Evolutionary conservation across 2,329 filamentous ascomycete species (phyloP).

Genomic region (Penicillium sp.): DNA sequence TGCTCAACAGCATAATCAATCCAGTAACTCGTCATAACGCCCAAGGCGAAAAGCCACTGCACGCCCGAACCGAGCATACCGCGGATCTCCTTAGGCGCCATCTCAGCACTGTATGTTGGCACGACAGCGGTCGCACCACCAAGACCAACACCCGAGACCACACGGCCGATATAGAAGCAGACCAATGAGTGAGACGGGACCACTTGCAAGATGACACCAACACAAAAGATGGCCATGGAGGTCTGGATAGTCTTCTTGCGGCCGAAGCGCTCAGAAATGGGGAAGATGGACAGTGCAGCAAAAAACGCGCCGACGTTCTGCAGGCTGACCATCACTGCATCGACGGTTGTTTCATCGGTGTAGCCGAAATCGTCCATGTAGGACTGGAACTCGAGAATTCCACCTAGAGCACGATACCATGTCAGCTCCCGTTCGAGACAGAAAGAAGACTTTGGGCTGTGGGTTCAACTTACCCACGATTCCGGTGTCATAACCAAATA

Average conservation of each 20-base stretch:
- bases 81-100: constrained; percentile 45
- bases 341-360: constrained; percentile 43
- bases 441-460: not conserved
- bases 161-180: constrained; percentile 48
- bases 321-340: constrained; percentile 50
- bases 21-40: constrained; percentile 42
- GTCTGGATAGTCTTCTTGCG: constrained; percentile 48
- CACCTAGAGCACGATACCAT: constrained; percentile 22
- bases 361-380: constrained; percentile 47
- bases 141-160: constrained; percentile 49
- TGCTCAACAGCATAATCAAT: constrained; percentile 52
- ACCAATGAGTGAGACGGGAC: constrained; percentile 48
- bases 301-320: constrained; percentile 56
- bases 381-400: constrained; percentile 46
- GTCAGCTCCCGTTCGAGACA: not conserved
- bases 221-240: constrained; percentile 41
- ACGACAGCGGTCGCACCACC: constrained; percentile 46
- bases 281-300: constrained; percentile 51
- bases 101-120: constrained; percentile 44
- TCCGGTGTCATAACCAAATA: constrained; percentile 36
- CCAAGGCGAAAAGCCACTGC: constrained; percentile 39
- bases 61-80: constrained; percentile 40
- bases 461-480: constrained; percentile 26
- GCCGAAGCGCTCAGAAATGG: constrained; percentile 47
- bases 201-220: constrained; percentile 47